phyloP scores from a whole-genome alignment of 306 rosid genomes.

The Lotus japonicus region DNA sequence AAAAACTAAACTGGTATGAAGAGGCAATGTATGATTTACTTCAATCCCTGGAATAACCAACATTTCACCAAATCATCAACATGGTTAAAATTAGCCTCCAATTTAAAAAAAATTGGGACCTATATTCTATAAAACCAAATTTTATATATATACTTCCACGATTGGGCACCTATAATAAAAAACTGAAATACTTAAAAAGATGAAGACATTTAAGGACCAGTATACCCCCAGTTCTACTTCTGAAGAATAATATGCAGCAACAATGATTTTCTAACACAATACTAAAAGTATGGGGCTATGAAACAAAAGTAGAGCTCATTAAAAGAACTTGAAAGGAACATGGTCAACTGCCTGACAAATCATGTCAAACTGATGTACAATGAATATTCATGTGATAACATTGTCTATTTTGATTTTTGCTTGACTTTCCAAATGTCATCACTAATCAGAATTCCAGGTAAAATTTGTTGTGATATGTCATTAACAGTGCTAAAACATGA shows the following conservation, averaged over 20 bases:
- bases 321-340: neutral
- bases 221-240: neutral
- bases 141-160: neutral
- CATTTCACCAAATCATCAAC: neutral
- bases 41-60: conserved; percentile 4
- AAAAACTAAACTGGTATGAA: conserved; percentile 2
- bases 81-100: neutral
- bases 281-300: neutral
- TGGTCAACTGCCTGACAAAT: neutral
- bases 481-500: neutral
- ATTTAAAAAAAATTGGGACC: neutral
- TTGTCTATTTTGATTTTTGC: neutral
- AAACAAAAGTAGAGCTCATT: neutral
- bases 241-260: neutral
- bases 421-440: neutral
- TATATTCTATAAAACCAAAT: neutral
- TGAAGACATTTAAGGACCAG: neutral
- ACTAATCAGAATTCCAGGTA: conserved; percentile 1
- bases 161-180: neutral
- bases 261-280: neutral
- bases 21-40: neutral
- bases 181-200: neutral
- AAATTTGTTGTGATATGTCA: neutral
- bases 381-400: neutral
- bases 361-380: neutral